These are phyloP conservation scores for Botrytis squamosa DNA, from an alignment of 2,329 filamentous ascomycete genomes.

Conservation along the genomic window DNA sequence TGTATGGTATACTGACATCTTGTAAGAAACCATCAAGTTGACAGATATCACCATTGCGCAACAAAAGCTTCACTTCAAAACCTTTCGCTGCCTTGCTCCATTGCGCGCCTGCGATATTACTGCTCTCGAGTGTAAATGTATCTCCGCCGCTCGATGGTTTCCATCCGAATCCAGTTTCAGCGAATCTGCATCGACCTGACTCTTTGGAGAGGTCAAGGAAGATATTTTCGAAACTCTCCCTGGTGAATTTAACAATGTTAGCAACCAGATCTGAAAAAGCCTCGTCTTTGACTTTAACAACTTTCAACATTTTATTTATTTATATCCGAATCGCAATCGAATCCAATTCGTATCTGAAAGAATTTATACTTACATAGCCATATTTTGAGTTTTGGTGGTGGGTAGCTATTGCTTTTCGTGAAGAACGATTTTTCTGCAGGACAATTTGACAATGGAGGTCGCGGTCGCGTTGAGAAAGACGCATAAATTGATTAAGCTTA, in stretches of 20 bases:
- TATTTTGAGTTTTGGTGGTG: constrained; percentile 6
- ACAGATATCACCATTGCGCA: constrained; percentile 79
- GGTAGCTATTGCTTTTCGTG: not conserved
- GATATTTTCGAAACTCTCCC: constrained; percentile 96
- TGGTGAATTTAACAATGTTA: constrained; percentile 36
- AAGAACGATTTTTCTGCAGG: constrained; percentile 13
- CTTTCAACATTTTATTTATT: not conserved
- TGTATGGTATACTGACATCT: constrained; percentile 53
- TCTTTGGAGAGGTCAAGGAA: constrained; percentile 94
- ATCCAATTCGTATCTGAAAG: not conserved
- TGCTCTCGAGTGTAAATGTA: constrained; percentile 87
- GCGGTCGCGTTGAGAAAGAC: constrained; percentile 9
- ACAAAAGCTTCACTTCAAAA: constrained; percentile 88
- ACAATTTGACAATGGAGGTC: constrained; percentile 8
- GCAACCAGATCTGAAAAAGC: not conserved
- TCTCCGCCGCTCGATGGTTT: constrained; percentile 84
- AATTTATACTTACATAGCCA: constrained; percentile 20
- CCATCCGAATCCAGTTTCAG: constrained; percentile 93
- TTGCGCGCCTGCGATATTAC: constrained; percentile 81
- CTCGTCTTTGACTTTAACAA: constrained; percentile 1
- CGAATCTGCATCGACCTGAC: constrained; percentile 89
- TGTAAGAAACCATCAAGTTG: constrained; percentile 94
- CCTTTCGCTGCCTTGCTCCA: constrained; percentile 94
- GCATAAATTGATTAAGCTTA: constrained; percentile 8
- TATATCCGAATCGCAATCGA: not conserved